Evolutionary conservation across 768 basidiomycete genomes (phyloP), one percentile per base, ranked within the genome.

Genomic region (Agaricus subrufescens): DNA sequence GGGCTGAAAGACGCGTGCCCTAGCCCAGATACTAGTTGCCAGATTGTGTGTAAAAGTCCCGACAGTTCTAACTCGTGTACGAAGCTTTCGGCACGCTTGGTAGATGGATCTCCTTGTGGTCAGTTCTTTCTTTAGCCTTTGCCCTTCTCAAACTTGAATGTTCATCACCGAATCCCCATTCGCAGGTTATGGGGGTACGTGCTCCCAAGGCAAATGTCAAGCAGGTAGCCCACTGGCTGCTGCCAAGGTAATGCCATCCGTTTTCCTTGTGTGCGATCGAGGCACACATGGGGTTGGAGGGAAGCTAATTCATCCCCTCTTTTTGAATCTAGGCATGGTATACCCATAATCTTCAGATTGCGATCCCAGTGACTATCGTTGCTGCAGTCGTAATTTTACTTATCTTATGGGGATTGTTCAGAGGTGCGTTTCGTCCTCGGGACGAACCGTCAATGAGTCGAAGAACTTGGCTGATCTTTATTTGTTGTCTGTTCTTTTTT

Each of bases 91-190:
- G 80, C 89, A 3, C 68, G 80, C 44, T 82, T 94, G 48, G 75
- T 90, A 52, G 87, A 92, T 66, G 93, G 92, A 25, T 91, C 89
- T 30, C 84, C 89, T 12, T 95, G 92, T 68, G 91, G 91, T 84
- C 63, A 57, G 82, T 74, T 49, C 19, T 50, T 47, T 46, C 50
- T 29, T 40, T 27, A 54, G 1, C 37, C 23, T 14, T 47, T 15
- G 29, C 43, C 48, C 14, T 23, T n/a, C 39, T 12, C 23, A 39
- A 29, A n/a, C 26, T 48, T 34, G 37, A 46, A 10, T 12, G 47
- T 39, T 58, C 50, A 47, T 19, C 19, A 19, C 19, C 23, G 44
- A 38, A 55, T 26, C 42, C 14, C 10, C 25, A 40, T 25, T 34
- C 29, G 31, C 48, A 87, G 85, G 87, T 5, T 89, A 81, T 64